Conservation (phyloP, 495 filamentous ascomycete species). For the Podospora comata region DNA sequence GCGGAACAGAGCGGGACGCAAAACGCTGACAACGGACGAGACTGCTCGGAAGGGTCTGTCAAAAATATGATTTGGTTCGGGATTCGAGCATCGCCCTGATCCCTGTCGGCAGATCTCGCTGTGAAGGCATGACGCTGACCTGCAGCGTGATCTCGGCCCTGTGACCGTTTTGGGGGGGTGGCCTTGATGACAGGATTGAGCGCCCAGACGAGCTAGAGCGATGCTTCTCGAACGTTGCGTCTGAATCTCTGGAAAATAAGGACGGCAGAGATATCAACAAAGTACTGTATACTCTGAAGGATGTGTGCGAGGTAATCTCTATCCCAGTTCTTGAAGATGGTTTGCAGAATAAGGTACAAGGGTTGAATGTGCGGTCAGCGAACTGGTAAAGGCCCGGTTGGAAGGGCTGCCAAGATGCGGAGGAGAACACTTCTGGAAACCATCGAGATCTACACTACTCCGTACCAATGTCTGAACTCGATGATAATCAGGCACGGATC, state of each 20-base stretch:
- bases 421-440: background rate
- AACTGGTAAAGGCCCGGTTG: background rate
- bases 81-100: background rate
- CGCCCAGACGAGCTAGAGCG: background rate
- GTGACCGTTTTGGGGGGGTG: slow-evolving; percentile 23
- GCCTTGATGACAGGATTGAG: slow-evolving; percentile 11
- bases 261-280: no score
- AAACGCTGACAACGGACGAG: background rate
- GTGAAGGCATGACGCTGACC: slow-evolving; percentile 7
- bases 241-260: background rate
- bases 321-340: no score
- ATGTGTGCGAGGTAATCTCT: no score
- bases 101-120: background rate
- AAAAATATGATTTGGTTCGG: background rate
- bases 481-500: background rate
- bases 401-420: background rate
- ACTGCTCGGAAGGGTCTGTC: background rate
- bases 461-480: background rate
- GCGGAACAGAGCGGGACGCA: background rate
- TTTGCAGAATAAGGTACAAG: no score
- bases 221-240: background rate
- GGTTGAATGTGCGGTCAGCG: background rate
- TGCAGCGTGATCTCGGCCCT: slow-evolving; percentile 27
- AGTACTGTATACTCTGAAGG: no score
- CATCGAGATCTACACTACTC: background rate